Evolutionary conservation across 1,139 yeast genomes (phyloP), one percentile per base, ranked within the genome.

Genomic region (Suhomyces maxii): DNA sequence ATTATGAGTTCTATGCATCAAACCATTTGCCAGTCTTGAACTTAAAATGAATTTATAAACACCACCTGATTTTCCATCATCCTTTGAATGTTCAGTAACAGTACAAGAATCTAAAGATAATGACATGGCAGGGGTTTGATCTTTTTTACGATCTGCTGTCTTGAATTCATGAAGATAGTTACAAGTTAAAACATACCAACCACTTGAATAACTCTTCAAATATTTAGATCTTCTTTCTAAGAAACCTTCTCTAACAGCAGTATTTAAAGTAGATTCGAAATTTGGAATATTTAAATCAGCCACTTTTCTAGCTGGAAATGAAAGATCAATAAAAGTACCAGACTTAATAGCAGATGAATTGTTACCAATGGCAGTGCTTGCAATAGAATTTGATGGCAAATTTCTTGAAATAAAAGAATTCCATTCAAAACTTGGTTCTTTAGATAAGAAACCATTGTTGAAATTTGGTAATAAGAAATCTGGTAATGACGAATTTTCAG

Each of bases 151-250:
- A 65, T 91, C 97, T 7, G 82, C 68, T 1, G 91, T 74, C 69
- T 90, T 91, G 68, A 93, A 89, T 68, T 93, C 99, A 63, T 93
- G 98, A 48, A 93, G 71, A 59, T 82, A 91, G 48, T 84, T 83
- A 47, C 97, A 87, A 1, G 99, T 90, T 55, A 93, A 73, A 30
- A 93, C 96, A 63, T 90, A 95, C 83, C 89, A 93, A 6, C 95
- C 96, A 55, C 84, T 80, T 6, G 96, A 83, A 67, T 90, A 95
- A 28, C 93, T 86, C 70, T 90, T 91, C 54, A 93, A 76, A 63
- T 83, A 90, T 70, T 91, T 93, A 1, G 97, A 88, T 57, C 96
- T 80, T 63, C 97, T 80, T 65, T 93, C 99, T 54, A 93, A 73
- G 54, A 76, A 80, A 1, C 98, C 97, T 34, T 89, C 82, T 47